Base-by-base conservation (phyloP, 2,329 filamentous ascomycete genomes). In the Emericellopsis cladophorae region DNA sequence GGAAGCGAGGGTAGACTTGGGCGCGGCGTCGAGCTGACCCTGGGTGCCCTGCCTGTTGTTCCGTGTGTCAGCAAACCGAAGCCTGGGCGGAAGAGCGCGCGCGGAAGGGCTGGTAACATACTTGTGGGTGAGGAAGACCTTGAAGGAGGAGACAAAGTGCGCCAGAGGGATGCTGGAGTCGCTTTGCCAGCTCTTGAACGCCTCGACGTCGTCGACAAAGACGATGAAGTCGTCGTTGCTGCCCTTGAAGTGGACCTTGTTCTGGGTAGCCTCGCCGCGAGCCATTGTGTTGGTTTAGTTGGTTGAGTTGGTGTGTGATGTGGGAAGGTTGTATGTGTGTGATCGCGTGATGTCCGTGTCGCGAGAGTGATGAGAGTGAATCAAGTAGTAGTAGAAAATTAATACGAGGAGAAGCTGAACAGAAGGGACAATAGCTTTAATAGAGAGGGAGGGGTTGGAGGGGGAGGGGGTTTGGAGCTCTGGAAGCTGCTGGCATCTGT, bases 91-190 rank as follows among this genome's bases (percentile, higher is more conserved):
- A n/a, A n/a, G n/a, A n/a, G n/a, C n/a, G n/a, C n/a, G n/a, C n/a
- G 16, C 22, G n/a, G 23, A 41, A 7, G 33, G 9, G 22, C 4
- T 5, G 15, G 31, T n/a, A 37, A 68, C 84, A 67, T 73, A 95
- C 89, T 81, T 84, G 69, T 93, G 84, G 31, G 88, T 94, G 35
- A 83, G 68, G 55, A 95, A 94, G 55, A 98, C 72, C 72, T 94
- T 85, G 72, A 86, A 96, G 7, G 83, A 74, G 44, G 81, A 86
- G 42, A 96, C 74, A 42, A 98, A 89, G 54, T 95, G 80, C 2
- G 84, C 74, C 37, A 96, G 67, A 31, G 92, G 84, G 24, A 92
- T 68, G 24, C 74, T 80, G 57, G 76, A 79, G 68, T 96, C 90
- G 5, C 59, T 67, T 69, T 80, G 78, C 90, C 90, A 96, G 61